A percentile compares a stretch with the other conserved stretches of the same genome.
Conservation (phyloP, 805 yeast species). For the Hemisphaericaspora nanyangensis region DNA sequence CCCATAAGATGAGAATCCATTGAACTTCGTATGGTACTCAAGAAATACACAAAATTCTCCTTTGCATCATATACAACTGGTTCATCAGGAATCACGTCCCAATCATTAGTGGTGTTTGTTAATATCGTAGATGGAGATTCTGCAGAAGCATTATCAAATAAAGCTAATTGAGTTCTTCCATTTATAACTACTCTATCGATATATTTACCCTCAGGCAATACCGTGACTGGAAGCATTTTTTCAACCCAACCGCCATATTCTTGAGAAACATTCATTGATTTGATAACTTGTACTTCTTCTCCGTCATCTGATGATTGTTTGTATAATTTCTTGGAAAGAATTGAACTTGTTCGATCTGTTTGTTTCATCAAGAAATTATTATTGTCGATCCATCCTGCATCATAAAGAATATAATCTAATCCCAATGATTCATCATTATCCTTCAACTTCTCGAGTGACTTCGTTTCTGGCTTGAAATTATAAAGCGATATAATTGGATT, state of each 20-base stretch:
- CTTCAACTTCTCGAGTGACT: slow-evolving; percentile 9
- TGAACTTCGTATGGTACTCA: slow-evolving; percentile 71
- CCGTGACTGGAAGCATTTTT: slow-evolving; percentile 27
- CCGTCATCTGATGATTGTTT: slow-evolving; percentile 26
- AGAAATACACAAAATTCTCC: slow-evolving; percentile 48
- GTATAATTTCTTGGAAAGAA: slow-evolving; percentile 46
- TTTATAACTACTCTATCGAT: slow-evolving; percentile 63
- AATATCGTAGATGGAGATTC: slow-evolving; percentile 41
- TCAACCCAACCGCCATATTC: slow-evolving; percentile 61
- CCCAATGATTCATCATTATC: slow-evolving; percentile 22
- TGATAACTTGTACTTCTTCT: slow-evolving; percentile 33
- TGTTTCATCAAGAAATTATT: slow-evolving; percentile 52
- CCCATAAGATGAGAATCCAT: slow-evolving; percentile 79
- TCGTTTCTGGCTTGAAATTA: slow-evolving; percentile 30
- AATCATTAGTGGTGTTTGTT: slow-evolving; percentile 52
- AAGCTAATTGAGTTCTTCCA: slow-evolving; percentile 70
- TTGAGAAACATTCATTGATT: slow-evolving; percentile 27
- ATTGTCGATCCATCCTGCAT: slow-evolving; percentile 55
- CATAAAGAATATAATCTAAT: slow-evolving; percentile 54
- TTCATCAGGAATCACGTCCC: slow-evolving; percentile 76
- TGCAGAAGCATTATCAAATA: slow-evolving; percentile 59
- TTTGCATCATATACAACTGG: slow-evolving; percentile 51
- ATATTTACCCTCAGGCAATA: slow-evolving; percentile 38
- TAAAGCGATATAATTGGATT: slow-evolving; percentile 53
- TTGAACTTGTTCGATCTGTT: slow-evolving; percentile 59